Percentiles rank a stretch among this genome's conserved stretches.
These are phyloP conservation scores for Lodderomyces jiufengensis DNA, from an alignment of 1,139 yeast genomes.

Conservation along the genomic window DNA sequence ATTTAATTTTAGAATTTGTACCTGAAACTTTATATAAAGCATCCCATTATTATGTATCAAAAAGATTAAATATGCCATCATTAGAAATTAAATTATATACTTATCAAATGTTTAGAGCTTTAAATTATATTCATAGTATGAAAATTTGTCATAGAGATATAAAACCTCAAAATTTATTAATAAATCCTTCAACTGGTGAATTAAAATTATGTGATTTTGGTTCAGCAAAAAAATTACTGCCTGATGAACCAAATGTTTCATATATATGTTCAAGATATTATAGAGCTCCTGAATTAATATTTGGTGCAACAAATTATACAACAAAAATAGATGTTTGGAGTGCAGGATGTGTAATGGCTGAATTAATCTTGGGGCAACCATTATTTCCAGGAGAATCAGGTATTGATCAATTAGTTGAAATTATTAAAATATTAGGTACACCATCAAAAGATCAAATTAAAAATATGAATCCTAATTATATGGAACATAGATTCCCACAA, in stretches of 20 bases:
- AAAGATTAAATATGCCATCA: constrained; percentile 80
- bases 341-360: constrained; percentile 98
- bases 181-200: constrained; percentile 80
- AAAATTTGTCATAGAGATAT: constrained; percentile 97
- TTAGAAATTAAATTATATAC: constrained; percentile 87
- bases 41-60: constrained; percentile 73
- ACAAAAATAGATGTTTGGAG: constrained; percentile 98
- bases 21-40: constrained; percentile 96
- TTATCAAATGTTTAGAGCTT: constrained; percentile 85
- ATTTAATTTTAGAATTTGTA: constrained; percentile 83
- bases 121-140: constrained; percentile 84
- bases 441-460: constrained; percentile 90
- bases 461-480: constrained; percentile 95
- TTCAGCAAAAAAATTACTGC: constrained; percentile 90
- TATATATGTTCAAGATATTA: constrained; percentile 95
- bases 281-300: constrained; percentile 90
- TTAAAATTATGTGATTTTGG: constrained; percentile 96
- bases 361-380: constrained; percentile 90
- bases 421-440: constrained; percentile 92
- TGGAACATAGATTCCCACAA: constrained; percentile 96
- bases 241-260: constrained; percentile 90
- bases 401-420: constrained; percentile 94
- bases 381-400: constrained; percentile 97
- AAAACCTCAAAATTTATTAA: constrained; percentile 89
- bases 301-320: constrained; percentile 91